A percentile compares a stretch with the other conserved stretches of the same genome.
Evolutionary conservation across 495 filamentous ascomycete genomes (phyloP).

Genomic region (Neurospora sp.): DNA sequence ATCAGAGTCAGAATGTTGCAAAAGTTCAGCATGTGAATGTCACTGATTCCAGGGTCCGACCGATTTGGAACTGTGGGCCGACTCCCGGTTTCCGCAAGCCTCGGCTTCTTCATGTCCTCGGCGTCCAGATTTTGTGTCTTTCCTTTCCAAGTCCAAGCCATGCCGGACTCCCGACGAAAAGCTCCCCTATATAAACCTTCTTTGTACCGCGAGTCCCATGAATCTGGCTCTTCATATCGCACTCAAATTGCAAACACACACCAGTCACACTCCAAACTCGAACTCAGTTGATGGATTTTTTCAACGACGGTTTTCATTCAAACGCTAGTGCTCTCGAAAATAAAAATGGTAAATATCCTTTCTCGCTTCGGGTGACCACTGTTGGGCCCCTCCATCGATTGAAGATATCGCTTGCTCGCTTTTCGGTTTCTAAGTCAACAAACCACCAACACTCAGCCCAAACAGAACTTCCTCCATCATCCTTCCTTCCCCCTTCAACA

Average conservation of each 20-base stretch:
- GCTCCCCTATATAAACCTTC: background rate
- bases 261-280: background rate
- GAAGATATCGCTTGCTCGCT: background rate
- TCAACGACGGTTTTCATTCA: background rate
- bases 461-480: background rate
- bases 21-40: background rate
- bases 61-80: background rate
- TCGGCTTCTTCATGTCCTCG: background rate
- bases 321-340: background rate
- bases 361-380: background rate
- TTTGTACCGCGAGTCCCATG: background rate
- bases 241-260: background rate
- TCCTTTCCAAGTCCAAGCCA: background rate
- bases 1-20: background rate
- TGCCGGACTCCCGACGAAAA: background rate
- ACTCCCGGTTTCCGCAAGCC: background rate
- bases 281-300: background rate
- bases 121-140: background rate
- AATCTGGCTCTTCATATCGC: background rate
- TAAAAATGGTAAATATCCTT: background rate
- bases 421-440: background rate
- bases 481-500: background rate
- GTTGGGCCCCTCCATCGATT: background rate
- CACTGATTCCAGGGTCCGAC: background rate
- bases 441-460: background rate